Evolutionary conservation across 2,329 filamentous ascomycete species (phyloP), one percentile per base, ranked within the genome.

Genomic region (Chlorencoelia australis): DNA sequence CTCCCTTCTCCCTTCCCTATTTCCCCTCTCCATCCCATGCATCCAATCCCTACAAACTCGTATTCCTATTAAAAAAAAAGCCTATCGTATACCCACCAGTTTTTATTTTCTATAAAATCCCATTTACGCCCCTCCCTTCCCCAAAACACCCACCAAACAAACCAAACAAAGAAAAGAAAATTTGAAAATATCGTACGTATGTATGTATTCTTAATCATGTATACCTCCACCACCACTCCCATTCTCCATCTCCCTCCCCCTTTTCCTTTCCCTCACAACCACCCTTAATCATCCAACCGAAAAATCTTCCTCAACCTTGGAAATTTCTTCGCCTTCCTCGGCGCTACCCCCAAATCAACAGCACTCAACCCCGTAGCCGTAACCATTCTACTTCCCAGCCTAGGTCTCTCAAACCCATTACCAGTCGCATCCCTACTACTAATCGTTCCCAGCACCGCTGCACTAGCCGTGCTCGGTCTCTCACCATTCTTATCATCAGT

Each of bases 261-360:
- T 20, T 13, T 13, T 7, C 30, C 17, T 11, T 19, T 19, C 5
- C 19, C 7, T 19, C 17, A 13, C n/a, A 8, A n/a, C 7, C 4
- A 17, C 24, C 3, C n/a, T 40, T 56, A 75, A 50, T 73, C 69
- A 52, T 72, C 59, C 33, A 76, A 55, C 32, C 67, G 64, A 59
- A 85, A 81, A 56, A 80, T 79, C 55, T 67, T 73, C 55, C 80
- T 73, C 53, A 85, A 58, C 37, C 65, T 61, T 27, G 69, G 68
- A 57, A 85, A 84, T 59, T 79, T 82, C 68, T 83, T 84, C 62
- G 71, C 74, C 61, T 70, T 72, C 35, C 38, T 48, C 25, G 25
- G 28, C 21, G 41, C 30, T 13, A 13, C 39, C 13, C 34, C 37
- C 1, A 45, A 14, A 42, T 50, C 50, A 20, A 49, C 43, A 18